A percentile compares a stretch with the other conserved stretches of the same genome.
These are phyloP conservation scores for Eimeria falciformis DNA, from an alignment of 169 alveolate species.

Conservation along the genomic window DNA sequence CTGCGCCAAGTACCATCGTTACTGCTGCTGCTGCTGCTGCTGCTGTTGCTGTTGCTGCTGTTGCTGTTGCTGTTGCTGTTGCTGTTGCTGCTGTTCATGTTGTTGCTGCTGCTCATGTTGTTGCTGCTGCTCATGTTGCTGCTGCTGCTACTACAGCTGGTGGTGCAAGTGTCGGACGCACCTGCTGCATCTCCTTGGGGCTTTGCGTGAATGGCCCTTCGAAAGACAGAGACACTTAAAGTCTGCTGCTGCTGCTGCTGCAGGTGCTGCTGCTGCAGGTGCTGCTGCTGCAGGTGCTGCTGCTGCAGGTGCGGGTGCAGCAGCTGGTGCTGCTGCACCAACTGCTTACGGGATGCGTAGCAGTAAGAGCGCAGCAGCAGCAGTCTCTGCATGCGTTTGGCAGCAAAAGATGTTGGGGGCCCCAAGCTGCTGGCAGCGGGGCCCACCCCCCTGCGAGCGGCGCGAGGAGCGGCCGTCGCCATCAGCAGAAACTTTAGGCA, in stretches of 20 bases:
- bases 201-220: not conserved
- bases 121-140: not conserved
- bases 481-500: no score
- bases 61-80: not conserved
- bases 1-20: not conserved
- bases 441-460: no score
- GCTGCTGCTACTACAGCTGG: not conserved
- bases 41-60: not conserved
- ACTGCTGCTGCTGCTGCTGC: conserved; percentile 25
- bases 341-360: no score
- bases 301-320: no score
- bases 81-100: not conserved
- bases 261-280: conserved; percentile 20
- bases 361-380: no score
- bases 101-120: not conserved
- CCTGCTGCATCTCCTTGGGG: not conserved
- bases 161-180: not conserved
- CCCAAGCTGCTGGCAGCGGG: no score
- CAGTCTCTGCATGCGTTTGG: no score
- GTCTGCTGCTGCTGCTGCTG: not conserved
- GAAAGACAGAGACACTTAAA: not conserved
- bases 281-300: conserved; percentile 44
- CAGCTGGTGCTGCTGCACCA: no score
- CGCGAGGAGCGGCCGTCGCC: no score
- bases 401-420: no score